Conservation (phyloP, 805 yeast species). For the Vanderwaltozyma polyspora region DNA sequence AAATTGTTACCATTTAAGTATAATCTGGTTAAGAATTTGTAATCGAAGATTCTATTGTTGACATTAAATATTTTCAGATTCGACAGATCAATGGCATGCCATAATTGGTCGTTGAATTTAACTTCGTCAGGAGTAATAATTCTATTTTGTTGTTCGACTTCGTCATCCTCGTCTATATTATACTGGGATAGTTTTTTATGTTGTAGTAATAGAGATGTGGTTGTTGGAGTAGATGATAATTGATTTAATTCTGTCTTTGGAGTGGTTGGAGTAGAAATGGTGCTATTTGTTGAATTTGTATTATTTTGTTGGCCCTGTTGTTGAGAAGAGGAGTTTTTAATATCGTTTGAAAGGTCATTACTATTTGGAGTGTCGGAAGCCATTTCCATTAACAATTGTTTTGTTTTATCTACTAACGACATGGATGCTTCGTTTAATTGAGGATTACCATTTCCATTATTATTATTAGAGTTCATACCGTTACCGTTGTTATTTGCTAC, state of each 20-base stretch:
- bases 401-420: constrained; percentile 26
- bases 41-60: constrained; percentile 66
- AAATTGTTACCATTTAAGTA: constrained; percentile 81
- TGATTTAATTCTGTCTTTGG: constrained; percentile 22
- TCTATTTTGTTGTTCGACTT: constrained; percentile 23
- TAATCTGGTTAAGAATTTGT: constrained; percentile 73
- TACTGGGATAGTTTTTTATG: constrained; percentile 33
- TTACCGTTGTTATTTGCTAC: constrained; percentile 3
- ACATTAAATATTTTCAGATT: constrained; percentile 73
- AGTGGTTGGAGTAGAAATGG: constrained; percentile 25
- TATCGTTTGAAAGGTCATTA: not conserved
- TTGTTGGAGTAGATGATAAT: constrained; percentile 13
- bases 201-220: constrained; percentile 25
- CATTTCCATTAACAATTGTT: constrained; percentile 24
- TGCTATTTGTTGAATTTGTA: constrained; percentile 13
- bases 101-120: constrained; percentile 56
- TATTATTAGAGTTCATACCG: constrained; percentile 4
- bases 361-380: constrained; percentile 9
- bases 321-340: not conserved
- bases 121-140: constrained; percentile 13
- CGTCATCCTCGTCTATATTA: constrained; percentile 45
- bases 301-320: constrained; percentile 1
- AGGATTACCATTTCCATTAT: constrained; percentile 3
- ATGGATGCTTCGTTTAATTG: constrained; percentile 22
- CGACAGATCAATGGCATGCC: constrained; percentile 89